A percentile compares a stretch with the other conserved stretches of the same genome.
phyloP scores from a whole-genome alignment of 1,284 basidiomycete species.

The Ustilago nuda region DNA sequence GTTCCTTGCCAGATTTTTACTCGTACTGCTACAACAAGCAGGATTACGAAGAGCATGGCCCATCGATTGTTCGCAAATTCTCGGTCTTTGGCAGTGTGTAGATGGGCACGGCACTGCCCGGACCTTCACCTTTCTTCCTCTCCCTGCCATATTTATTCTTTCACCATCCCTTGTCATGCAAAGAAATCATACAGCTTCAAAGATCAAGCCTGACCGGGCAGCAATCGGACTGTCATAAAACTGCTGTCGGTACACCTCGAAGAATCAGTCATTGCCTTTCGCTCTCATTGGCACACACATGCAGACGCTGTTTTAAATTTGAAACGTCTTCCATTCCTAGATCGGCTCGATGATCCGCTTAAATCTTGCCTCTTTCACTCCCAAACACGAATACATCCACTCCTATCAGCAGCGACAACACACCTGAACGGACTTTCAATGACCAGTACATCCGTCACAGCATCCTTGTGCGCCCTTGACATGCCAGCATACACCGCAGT shows the following conservation, averaged over 20 bases:
- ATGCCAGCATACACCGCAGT: conserved; percentile 27
- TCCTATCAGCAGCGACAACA: conserved; percentile 81
- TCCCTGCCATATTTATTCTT: background rate
- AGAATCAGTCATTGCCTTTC: no score
- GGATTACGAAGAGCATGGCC: conserved; percentile 96
- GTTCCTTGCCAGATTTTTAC: conserved; percentile 88
- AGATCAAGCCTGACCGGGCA: no score
- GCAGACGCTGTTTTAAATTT: background rate
- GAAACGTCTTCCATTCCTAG: no score
- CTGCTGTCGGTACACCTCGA: no score
- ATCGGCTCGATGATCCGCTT: no score
- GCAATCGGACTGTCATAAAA: no score
- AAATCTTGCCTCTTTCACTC: conserved; percentile 33
- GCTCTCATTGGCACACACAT: no score
- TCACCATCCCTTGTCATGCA: conserved; percentile 1
- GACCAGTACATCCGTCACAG: conserved; percentile 81
- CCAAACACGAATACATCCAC: conserved; percentile 64
- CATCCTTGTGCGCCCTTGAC: conserved; percentile 77
- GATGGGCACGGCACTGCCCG: background rate
- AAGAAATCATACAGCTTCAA: background rate
- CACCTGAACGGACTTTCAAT: conserved; percentile 89
- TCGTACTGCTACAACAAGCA: conserved; percentile 96
- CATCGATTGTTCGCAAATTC: conserved; percentile 76
- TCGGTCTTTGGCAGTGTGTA: conserved; percentile 62
- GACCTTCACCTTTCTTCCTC: background rate